These are phyloP conservation scores for Parathielavia hyrcaniae DNA, from an alignment of 495 filamentous ascomycete genomes.

Conservation along the genomic window DNA sequence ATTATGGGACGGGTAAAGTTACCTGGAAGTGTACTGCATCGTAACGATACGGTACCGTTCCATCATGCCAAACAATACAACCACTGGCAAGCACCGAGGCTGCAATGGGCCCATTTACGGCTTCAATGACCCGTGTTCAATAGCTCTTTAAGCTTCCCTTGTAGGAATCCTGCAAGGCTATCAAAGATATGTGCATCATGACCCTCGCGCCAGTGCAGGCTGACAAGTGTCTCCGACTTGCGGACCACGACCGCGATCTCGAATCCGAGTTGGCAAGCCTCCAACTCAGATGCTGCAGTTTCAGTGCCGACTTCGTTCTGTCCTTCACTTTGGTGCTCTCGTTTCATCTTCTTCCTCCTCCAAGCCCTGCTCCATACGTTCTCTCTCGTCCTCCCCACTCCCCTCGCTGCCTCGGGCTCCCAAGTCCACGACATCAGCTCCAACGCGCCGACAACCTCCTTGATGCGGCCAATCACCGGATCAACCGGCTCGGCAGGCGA, in stretches of 20 bases:
- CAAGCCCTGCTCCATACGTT: conserved; percentile 50
- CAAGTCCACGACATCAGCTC: conserved; percentile 52
- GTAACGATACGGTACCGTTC: neutral
- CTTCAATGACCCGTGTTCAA: neutral
- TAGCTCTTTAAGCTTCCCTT: conserved; percentile 25
- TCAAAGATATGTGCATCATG: conserved; percentile 71
- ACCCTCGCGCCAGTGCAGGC: conserved; percentile 71
- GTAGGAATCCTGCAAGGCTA: conserved; percentile 77
- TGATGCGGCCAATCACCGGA: conserved; percentile 17
- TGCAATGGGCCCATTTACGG: neutral
- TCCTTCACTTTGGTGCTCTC: conserved; percentile 2
- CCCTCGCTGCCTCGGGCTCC: conserved; percentile 29
- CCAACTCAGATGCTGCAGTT: neutral
- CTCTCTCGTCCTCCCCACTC: conserved; percentile 35
- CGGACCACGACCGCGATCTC: conserved; percentile 22
- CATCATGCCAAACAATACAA: neutral
- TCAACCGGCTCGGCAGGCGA: conserved; percentile 6
- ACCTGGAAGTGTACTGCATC: neutral
- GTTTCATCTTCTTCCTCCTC: conserved; percentile 34
- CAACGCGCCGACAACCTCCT: conserved; percentile 40
- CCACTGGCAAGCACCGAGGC: neutral
- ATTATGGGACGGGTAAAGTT: neutral
- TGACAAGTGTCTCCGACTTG: conserved; percentile 30
- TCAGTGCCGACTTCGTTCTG: neutral
- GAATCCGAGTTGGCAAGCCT: conserved; percentile 27